A percentile compares a stretch with the other conserved stretches of the same genome.
These are phyloP conservation scores for Ochromonas danica DNA, from an alignment of 108 stramenopile genomes.

Conservation along the genomic window DNA sequence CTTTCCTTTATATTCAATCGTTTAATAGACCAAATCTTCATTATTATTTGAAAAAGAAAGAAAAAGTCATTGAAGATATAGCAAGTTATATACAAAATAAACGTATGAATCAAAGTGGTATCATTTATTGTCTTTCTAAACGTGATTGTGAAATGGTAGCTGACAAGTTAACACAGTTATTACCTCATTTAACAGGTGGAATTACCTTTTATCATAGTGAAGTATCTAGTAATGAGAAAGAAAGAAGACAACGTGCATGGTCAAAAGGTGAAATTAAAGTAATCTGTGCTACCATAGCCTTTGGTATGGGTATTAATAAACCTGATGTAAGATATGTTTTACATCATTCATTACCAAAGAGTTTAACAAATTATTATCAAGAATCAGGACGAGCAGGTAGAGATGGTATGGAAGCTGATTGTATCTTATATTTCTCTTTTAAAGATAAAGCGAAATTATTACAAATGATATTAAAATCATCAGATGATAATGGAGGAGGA, in stretches of 20 bases:
- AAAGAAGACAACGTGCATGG: conserved; percentile 52
- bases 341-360: conserved; percentile 96
- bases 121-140: conserved; percentile 76
- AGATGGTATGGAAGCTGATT: conserved; percentile 82
- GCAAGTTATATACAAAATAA: conserved; percentile 5
- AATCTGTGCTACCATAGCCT: conserved; percentile 51
- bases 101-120: conserved; percentile 77
- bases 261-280: conserved; percentile 47
- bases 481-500: conserved; percentile 29
- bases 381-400: conserved; percentile 94
- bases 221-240: conserved; percentile 59
- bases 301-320: conserved; percentile 59
- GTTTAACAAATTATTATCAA: conserved; percentile 79
- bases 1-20: background rate
- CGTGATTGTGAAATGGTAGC: background rate
- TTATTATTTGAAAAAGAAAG: background rate
- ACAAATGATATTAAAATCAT: background rate
- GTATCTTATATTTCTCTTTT: conserved; percentile 82
- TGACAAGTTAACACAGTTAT: background rate
- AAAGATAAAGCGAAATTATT: conserved; percentile 45
- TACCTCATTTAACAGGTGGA: conserved; percentile 59
- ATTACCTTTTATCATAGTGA: conserved; percentile 96
- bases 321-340: conserved; percentile 87
- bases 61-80: conserved; percentile 3
- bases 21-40: conserved; percentile 20